Evolutionary conservation across 306 rosid species (phyloP).

Genomic region (Vigna angularis): DNA sequence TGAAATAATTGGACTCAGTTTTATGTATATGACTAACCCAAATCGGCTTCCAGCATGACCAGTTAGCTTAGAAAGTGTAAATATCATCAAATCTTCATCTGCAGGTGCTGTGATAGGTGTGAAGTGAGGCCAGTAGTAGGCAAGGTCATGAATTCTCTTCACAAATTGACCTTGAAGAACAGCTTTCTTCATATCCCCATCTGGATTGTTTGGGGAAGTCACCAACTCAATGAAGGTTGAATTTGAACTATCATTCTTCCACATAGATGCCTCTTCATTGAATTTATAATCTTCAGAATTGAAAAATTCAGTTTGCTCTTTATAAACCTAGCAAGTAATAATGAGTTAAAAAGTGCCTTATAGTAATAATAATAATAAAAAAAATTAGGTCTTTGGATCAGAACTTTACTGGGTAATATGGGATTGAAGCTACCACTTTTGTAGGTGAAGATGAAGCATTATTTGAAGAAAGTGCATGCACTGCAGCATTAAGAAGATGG

Average conservation of each 20-base stretch:
- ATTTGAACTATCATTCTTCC: constrained; percentile 32
- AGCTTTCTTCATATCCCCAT: constrained; percentile 51
- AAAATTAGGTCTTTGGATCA: neutral
- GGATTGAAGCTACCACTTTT: constrained; percentile 45
- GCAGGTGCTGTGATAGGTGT: constrained; percentile 55
- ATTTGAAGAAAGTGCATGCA: constrained; percentile 49
- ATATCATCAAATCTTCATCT: constrained; percentile 58
- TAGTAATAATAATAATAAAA: too few relatives aligned
- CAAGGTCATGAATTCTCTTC: constrained; percentile 53
- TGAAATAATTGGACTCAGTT: neutral
- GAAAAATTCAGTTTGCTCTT: constrained; percentile 50
- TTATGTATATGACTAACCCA: constrained; percentile 41
- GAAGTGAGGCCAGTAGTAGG: constrained; percentile 68
- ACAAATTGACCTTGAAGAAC: constrained; percentile 47
- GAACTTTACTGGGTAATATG: constrained; percentile 50
- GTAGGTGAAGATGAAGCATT: constrained; percentile 31
- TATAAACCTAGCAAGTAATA: constrained; percentile 35
- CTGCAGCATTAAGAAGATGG: constrained; percentile 59
- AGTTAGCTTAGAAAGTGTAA: constrained; percentile 61
- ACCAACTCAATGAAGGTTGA: constrained; percentile 57
- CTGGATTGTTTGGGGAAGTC: constrained; percentile 73
- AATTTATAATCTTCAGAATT: constrained; percentile 45
- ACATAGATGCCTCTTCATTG: constrained; percentile 48
- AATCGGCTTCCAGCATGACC: constrained; percentile 65
- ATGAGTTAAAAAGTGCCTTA: too few relatives aligned